These are phyloP conservation scores for Microdochium paspali DNA, from an alignment of 2,329 filamentous ascomycete genomes.

Conservation along the genomic window DNA sequence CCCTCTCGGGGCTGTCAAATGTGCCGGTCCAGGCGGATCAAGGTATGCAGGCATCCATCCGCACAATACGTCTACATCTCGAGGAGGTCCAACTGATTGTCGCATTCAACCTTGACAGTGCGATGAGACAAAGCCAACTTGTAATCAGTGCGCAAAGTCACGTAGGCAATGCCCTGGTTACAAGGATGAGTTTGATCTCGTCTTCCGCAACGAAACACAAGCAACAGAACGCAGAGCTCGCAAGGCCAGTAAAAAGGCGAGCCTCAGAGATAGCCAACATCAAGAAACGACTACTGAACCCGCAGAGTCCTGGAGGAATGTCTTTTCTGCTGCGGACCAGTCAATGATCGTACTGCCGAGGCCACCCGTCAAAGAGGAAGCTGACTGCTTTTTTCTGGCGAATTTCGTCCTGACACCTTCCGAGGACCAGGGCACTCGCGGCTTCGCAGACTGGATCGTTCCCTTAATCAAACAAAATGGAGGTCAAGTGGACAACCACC, in stretches of 20 bases:
- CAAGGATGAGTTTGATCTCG: slow-evolving; percentile 61
- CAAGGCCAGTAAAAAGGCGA: slow-evolving; percentile 42
- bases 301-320: slow-evolving; percentile 1
- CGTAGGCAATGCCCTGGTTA: slow-evolving; percentile 57
- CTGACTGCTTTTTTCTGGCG: slow-evolving; percentile 49
- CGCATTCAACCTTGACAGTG: slow-evolving; percentile 38
- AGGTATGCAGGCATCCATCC: slow-evolving; percentile 42
- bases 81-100: slow-evolving; percentile 7
- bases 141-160: slow-evolving; percentile 56
- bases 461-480: slow-evolving; percentile 40
- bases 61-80: background rate
- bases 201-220: slow-evolving; percentile 64
- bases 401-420: slow-evolving; percentile 49
- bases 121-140: slow-evolving; percentile 58
- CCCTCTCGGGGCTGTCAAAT: slow-evolving; percentile 63
- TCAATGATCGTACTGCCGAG: slow-evolving; percentile 25
- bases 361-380: slow-evolving; percentile 42
- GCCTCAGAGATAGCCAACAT: background rate
- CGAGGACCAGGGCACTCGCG: slow-evolving; percentile 35
- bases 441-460: slow-evolving; percentile 50
- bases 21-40: slow-evolving; percentile 64
- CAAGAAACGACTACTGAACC: slow-evolving; percentile 6
- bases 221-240: slow-evolving; percentile 55
- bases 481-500: slow-evolving; percentile 27
- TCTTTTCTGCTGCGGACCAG: background rate